Conservation (phyloP, 495 filamentous ascomycete species). For the Letharia columbiana region DNA sequence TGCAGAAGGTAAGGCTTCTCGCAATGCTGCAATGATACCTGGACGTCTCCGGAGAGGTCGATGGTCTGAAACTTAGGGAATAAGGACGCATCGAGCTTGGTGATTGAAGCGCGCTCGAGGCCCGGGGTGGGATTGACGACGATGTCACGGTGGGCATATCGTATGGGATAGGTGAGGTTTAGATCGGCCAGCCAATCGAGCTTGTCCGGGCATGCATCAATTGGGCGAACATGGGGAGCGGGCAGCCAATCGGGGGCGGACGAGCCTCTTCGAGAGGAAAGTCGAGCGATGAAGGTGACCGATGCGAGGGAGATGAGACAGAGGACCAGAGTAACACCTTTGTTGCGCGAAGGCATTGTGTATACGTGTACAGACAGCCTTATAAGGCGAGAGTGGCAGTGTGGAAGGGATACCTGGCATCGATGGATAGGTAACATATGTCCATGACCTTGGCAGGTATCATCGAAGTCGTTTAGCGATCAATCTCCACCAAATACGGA, state of each 20-base stretch:
- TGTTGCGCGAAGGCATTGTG: constrained; percentile 15
- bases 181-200: constrained; percentile 22
- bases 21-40: constrained; percentile 35
- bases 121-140: constrained; percentile 15
- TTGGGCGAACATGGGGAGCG: constrained; percentile 2
- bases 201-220: constrained; percentile 19
- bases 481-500: background rate
- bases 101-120: constrained; percentile 19
- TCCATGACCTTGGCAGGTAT: background rate
- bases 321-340: constrained; percentile 8
- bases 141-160: constrained; percentile 26
- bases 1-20: constrained; percentile 36
- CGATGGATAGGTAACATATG: background rate
- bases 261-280: constrained; percentile 7
- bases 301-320: constrained; percentile 13
- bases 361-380: background rate
- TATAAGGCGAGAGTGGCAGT: background rate
- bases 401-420: background rate
- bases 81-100: constrained; percentile 33
- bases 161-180: constrained; percentile 23
- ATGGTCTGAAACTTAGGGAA: constrained; percentile 39
- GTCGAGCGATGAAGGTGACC: constrained; percentile 11
- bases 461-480: too few species aligned
- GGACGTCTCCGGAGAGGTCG: constrained; percentile 39
- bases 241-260: constrained; percentile 12